Base-by-base conservation (phyloP, 352 stramenopile species). In the Pythium pectinolyticum region DNA sequence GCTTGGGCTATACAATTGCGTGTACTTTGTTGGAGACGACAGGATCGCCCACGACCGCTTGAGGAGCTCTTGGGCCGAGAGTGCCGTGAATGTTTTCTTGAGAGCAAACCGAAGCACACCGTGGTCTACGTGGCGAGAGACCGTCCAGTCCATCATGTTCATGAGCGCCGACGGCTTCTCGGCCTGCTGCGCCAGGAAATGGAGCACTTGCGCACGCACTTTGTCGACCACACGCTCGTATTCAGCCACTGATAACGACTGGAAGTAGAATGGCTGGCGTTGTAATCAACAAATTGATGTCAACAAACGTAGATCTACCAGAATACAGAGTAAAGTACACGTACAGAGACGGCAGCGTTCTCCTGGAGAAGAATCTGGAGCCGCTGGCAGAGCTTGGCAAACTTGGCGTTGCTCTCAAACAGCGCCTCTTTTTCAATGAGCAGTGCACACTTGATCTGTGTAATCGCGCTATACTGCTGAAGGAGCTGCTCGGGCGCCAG, bases 391-490 rank as follows among this genome's bases (percentile, higher is more conserved):
- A 3, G n/a, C 4, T 24, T 34, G 6, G 34, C 34, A 8, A 47
- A 17, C 5, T 22, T 20, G 10, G 9, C 15, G 15, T 35, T n/a
- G 22, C 10, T 19, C 22, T 37, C 25, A 25, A 30, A 27, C 15
- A 60, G 39, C 12, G 52, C 52, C 6, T 20, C 34, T 7, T 60
- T 60, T n/a, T 60, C 52, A 40, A 24, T 30, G 24, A 49, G 34
- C 15, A 60, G 40, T 10, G 35, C 17, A n/a, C 25, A 41, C 37
- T 28, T 47, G 14, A 51, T 12, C 40, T 60, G 20, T 20, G 52
- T 60, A 39, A 60, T n/a, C 12, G 6, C 19, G 20, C 20, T 11
- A 27, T 60, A 60, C 32, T 31, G 4, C 9, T 46, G 34, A 19
- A 57, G 37, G 5, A 60, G 52, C 25, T 41, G 37, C 52, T 45